Evolutionary conservation across 352 stramenopile species (phyloP).

Genomic region (Pilasporangium apinafurcum): DNA sequence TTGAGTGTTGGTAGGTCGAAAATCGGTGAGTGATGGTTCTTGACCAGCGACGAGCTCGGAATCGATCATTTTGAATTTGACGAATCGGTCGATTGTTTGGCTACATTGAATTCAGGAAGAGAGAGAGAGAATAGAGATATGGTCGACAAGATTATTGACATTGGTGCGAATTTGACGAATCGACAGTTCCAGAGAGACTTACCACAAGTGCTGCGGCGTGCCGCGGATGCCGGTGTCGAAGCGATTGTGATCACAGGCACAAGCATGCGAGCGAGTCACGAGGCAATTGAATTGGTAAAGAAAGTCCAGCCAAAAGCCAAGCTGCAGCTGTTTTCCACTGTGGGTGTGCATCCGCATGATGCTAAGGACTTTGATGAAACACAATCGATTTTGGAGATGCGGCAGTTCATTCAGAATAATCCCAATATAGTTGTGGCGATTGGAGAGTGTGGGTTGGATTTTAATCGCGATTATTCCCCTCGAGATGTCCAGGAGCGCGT

Average conservation of each 20-base stretch:
- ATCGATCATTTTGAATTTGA: no score
- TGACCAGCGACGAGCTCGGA: background rate
- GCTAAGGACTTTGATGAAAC: conserved; percentile 71
- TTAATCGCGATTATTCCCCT: conserved; percentile 92
- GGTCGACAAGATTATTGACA: conserved; percentile 48
- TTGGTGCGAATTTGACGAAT: conserved; percentile 63
- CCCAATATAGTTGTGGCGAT: conserved; percentile 80
- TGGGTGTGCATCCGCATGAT: conserved; percentile 93
- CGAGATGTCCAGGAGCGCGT: conserved; percentile 85
- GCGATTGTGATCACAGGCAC: conserved; percentile 85
- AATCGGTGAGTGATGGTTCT: background rate
- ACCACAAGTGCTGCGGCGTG: conserved; percentile 80
- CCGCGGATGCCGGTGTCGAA: conserved; percentile 55
- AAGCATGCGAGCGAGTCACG: conserved; percentile 28
- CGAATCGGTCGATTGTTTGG: background rate
- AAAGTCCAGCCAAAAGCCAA: conserved; percentile 7
- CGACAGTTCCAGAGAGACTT: conserved; percentile 81
- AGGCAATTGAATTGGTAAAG: conserved; percentile 32
- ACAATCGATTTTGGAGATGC: conserved; percentile 29
- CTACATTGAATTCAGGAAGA: background rate
- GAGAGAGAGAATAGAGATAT: background rate
- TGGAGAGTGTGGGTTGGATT: conserved; percentile 95
- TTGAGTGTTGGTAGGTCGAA: background rate
- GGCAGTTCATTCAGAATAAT: conserved; percentile 26
- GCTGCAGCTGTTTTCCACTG: conserved; percentile 74